Percentiles rank a stretch among this genome's conserved stretches.
These are phyloP conservation scores for Beauveria pseudobassiana DNA, from an alignment of 2,329 filamentous ascomycete genomes.

Conservation along the genomic window DNA sequence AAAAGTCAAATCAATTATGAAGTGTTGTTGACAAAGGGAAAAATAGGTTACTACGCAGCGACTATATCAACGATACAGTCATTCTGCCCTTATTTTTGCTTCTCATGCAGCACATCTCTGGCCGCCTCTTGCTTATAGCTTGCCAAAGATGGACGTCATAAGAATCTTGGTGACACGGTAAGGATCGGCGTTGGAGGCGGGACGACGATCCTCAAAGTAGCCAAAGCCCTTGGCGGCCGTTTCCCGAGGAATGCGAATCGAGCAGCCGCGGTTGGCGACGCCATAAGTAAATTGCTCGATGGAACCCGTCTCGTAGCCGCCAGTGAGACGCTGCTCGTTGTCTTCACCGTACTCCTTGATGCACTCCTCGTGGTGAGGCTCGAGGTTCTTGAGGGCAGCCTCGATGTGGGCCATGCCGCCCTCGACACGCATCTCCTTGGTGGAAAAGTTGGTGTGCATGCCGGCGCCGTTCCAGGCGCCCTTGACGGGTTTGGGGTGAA, in stretches of 20 bases:
- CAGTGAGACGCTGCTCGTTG: slow-evolving; percentile 90
- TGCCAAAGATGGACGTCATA: slow-evolving; percentile 56
- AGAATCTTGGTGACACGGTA: slow-evolving; percentile 78
- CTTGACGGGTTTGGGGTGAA: slow-evolving; percentile 90
- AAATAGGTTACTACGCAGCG: background rate
- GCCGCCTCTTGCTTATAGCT: slow-evolving; percentile 18
- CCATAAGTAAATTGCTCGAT: slow-evolving; percentile 94
- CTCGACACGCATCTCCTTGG: slow-evolving; percentile 77
- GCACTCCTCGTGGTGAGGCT: slow-evolving; percentile 71
- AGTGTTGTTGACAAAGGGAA: background rate
- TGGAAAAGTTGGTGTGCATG: slow-evolving; percentile 91
- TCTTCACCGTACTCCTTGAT: slow-evolving; percentile 93
- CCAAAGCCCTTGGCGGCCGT: slow-evolving; percentile 82
- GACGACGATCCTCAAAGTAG: slow-evolving; percentile 84
- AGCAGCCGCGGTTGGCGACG: slow-evolving; percentile 91
- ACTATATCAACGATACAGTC: background rate
- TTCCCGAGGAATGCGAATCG: slow-evolving; percentile 85
- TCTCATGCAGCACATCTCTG: background rate
- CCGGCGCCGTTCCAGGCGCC: slow-evolving; percentile 93
- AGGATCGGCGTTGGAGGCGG: slow-evolving; percentile 79
- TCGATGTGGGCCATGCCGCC: slow-evolving; percentile 96
- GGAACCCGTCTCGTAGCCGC: slow-evolving; percentile 84
- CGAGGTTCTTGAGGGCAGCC: slow-evolving; percentile 74
- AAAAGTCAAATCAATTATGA: background rate
- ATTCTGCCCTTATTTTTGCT: background rate